Conservation (phyloP, 106 monocot species). For the Phalaenopsis equestris region DNA sequence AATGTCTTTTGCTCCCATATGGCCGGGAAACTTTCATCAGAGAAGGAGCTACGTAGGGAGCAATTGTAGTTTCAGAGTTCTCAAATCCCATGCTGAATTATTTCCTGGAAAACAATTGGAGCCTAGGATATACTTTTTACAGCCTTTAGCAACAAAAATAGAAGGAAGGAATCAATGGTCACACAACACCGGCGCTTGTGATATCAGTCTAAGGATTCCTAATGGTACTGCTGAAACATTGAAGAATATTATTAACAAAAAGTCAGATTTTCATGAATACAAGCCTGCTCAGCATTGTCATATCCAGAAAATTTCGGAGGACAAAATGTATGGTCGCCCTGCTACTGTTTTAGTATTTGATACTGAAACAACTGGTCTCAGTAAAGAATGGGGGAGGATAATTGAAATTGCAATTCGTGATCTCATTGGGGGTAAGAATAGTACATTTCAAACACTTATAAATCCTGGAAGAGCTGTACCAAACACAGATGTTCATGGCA, state of each 20-base stretch:
- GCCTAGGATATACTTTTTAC: conserved; percentile 20
- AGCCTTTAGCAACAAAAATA: conserved; percentile 19
- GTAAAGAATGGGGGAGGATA: conserved; percentile 53
- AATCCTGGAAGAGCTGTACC: conserved; percentile 55
- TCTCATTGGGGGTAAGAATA: conserved; percentile 75
- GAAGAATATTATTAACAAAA: conserved; percentile 11
- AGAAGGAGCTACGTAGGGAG: conserved; percentile 36
- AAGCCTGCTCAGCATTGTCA: conserved; percentile 23
- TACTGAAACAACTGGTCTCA: conserved; percentile 89
- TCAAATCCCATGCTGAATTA: conserved; percentile 20
- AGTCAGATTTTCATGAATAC: conserved; percentile 25
- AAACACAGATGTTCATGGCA: conserved; percentile 74
- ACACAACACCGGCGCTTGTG: conserved; percentile 18
- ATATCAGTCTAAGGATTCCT: conserved; percentile 26
- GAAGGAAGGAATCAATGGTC: conserved; percentile 30
- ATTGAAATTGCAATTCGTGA: conserved; percentile 90
- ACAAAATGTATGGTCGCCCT: conserved; percentile 42
- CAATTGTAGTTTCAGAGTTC: conserved; percentile 16
- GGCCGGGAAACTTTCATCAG: conserved; percentile 50
- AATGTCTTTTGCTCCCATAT: conserved; percentile 58
- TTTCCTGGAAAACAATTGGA: conserved; percentile 16
- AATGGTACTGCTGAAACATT: conserved; percentile 19
- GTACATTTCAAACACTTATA: conserved; percentile 78
- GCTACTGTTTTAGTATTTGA: conserved; percentile 77
- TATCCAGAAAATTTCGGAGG: conserved; percentile 20